Percentiles rank a stretch among this genome's conserved stretches.
These are phyloP conservation scores for Tremellales sp. DNA, from an alignment of 1,284 basidiomycete genomes.

Conservation along the genomic window DNA sequence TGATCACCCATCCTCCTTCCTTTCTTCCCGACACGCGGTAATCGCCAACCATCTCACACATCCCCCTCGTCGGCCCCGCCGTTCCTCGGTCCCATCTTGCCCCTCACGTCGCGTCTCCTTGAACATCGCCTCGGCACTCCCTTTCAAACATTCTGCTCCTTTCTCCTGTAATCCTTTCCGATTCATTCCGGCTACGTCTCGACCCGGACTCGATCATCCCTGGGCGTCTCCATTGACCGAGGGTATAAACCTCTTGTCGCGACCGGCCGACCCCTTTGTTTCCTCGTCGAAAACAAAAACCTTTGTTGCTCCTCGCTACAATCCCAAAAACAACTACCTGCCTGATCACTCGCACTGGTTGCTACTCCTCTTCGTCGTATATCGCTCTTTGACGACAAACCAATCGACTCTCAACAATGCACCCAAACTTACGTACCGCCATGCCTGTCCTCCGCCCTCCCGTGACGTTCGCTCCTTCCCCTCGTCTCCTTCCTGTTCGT, in stretches of 20 bases:
- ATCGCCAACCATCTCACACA: no score
- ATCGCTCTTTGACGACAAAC: background rate
- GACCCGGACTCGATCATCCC: no score
- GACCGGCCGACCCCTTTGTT: background rate
- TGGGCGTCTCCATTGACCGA: no score
- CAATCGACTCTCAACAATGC: constrained; percentile 15
- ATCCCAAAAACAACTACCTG: background rate
- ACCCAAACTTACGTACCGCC: constrained; percentile 33
- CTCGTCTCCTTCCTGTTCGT: background rate
- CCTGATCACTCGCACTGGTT: background rate
- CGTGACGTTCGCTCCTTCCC: constrained; percentile 5
- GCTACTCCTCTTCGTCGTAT: background rate
- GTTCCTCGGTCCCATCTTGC: background rate
- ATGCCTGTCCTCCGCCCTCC: constrained; percentile 5
- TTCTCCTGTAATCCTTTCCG: background rate
- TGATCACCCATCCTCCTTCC: no score
- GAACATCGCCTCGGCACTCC: background rate
- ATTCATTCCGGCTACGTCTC: background rate
- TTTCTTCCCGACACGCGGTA: no score
- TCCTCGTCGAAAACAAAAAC: background rate
- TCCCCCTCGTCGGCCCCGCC: background rate
- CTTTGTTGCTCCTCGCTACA: background rate
- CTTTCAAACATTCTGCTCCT: background rate
- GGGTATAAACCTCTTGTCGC: no score
- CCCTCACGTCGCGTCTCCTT: no score